Base-by-base conservation (phyloP, 495 filamentous ascomycete genomes). In the Pyrenopolyporus hunteri region DNA sequence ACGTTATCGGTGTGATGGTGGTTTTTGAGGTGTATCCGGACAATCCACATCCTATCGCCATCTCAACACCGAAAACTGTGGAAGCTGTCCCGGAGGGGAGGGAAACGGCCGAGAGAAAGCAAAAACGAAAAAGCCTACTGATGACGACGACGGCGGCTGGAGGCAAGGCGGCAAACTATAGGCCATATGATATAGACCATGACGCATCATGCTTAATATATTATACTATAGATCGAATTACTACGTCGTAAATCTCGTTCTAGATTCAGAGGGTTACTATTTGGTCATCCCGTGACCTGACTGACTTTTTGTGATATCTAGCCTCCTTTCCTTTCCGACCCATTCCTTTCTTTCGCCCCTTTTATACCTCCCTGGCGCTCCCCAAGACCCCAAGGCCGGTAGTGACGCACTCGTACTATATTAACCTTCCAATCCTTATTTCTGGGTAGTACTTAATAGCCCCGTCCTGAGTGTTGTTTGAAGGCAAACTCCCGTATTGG, bases 171-270 rank as follows among this genome's bases (percentile, higher is more conserved):
- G n/a, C n/a, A n/a, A n/a, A n/a, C n/a, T n/a, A n/a, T n/a, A 1
- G 54, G 39, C 42, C 31, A 37, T 31, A 36, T 39, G 44, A 40
- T 44, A 64, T 63, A 57, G 59, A 63, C 25, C 47, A 58, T 29
- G 50, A 64, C 43, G 25, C 46, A 52, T 64, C 54, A 57, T 54
- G 54, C 36, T 59, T 45, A 59, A 39, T n/a, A 52, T 59, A 64
- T 64, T 64, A 64, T 40, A 58, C 48, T 29, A 42, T 49, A 44
- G 37, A 55, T 35, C 35, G 44, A n/a, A 40, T 64, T 47, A 46
- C 3, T 48, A 32, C 45, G 3, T 16, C 17, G 45, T 17, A 57
- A 19, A 17, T 28, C 31, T 45, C 13, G 10, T 25, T n/a, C 36
- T 22, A 14, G 11, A 57, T 35, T n/a, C n/a, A n/a, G n/a, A n/a